Percentiles rank a stretch among this genome's conserved stretches.
phyloP scores from a whole-genome alignment of 2,329 filamentous ascomycete genomes.

The Ceratocystis smalleyi region DNA sequence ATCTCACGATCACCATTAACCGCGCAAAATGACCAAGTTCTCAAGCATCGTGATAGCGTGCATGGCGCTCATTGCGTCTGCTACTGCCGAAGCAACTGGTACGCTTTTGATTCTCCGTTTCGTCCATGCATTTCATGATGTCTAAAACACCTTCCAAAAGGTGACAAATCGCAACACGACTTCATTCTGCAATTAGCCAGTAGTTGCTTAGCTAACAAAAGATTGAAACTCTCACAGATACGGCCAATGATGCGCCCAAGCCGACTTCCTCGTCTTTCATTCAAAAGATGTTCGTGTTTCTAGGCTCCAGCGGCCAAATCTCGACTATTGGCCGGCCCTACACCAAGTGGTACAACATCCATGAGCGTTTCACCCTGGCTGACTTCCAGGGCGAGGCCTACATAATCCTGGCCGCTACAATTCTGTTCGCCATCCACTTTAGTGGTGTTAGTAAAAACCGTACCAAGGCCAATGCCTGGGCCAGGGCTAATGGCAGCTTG shows the following conservation, averaged over 20 bases:
- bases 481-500: slow-evolving; percentile 53
- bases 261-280: slow-evolving; percentile 10
- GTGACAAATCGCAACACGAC: neutral
- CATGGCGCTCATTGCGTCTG: slow-evolving; percentile 13
- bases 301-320: slow-evolving; percentile 22
- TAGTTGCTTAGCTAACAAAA: neutral
- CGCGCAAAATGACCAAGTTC: slow-evolving; percentile 13
- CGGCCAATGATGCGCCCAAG: neutral
- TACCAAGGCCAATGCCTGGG: slow-evolving; percentile 65
- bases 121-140: neutral
- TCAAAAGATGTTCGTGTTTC: slow-evolving; percentile 7
- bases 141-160: neutral
- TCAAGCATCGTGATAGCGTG: slow-evolving; percentile 12
- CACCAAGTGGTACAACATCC: slow-evolving; percentile 93
- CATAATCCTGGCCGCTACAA: slow-evolving; percentile 57
- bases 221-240: neutral
- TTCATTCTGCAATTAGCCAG: neutral
- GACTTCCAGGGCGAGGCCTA: slow-evolving; percentile 83
- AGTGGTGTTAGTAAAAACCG: slow-evolving; percentile 70
- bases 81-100: slow-evolving; percentile 13
- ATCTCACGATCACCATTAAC: neutral
- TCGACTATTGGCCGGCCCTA: slow-evolving; percentile 46
- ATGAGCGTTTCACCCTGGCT: slow-evolving; percentile 68
- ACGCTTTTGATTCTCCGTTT: neutral
- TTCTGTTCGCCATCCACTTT: slow-evolving; percentile 66